Percentiles rank a stretch among this genome's conserved stretches.
Conservation (phyloP, 371 early-diverging fungal genomes). For the Apophysomyces elegans region DNA sequence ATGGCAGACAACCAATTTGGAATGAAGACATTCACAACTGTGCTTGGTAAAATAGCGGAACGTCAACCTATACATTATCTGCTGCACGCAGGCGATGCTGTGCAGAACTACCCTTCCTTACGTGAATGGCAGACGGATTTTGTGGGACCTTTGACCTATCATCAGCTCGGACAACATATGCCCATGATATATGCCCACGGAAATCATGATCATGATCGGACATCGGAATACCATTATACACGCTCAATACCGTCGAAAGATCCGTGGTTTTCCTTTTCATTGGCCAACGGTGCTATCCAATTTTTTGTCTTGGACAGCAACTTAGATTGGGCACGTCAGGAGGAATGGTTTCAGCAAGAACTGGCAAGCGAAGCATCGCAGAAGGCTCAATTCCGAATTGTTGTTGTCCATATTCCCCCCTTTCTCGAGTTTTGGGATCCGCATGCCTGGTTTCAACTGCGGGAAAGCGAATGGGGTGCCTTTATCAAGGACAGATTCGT, state of each 20-base stretch:
- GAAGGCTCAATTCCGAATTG: slow-evolving; percentile 65
- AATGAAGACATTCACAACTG: slow-evolving; percentile 50
- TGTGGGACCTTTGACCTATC: slow-evolving; percentile 63
- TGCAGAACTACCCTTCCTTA: slow-evolving; percentile 59
- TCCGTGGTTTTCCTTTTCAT: slow-evolving; percentile 67
- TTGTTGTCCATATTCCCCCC: slow-evolving; percentile 81
- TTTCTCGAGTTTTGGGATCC: slow-evolving; percentile 84
- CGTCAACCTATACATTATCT: slow-evolving; percentile 53
- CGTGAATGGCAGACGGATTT: slow-evolving; percentile 80
- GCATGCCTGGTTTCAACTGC: slow-evolving; percentile 65
- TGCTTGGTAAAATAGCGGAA: slow-evolving; percentile 47
- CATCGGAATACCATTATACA: slow-evolving; percentile 51
- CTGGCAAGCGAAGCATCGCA: slow-evolving; percentile 57
- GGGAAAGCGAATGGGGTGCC: slow-evolving; percentile 74
- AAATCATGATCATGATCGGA: slow-evolving; percentile 74
- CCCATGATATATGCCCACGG: slow-evolving; percentile 79
- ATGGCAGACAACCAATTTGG: slow-evolving; percentile 70
- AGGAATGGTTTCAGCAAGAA: slow-evolving; percentile 65
- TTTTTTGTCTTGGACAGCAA: slow-evolving; percentile 77
- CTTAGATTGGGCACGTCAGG: slow-evolving; percentile 63
- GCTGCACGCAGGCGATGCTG: slow-evolving; percentile 72
- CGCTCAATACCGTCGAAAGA: slow-evolving; percentile 32
- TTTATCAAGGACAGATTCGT: slow-evolving; percentile 72
- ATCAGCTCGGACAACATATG: slow-evolving; percentile 57
- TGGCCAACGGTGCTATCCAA: slow-evolving; percentile 62